Percentiles rank a stretch among this genome's conserved stretches.
phyloP scores from a whole-genome alignment of 164 flowering plant genomes.

The Amborella trichopoda region DNA sequence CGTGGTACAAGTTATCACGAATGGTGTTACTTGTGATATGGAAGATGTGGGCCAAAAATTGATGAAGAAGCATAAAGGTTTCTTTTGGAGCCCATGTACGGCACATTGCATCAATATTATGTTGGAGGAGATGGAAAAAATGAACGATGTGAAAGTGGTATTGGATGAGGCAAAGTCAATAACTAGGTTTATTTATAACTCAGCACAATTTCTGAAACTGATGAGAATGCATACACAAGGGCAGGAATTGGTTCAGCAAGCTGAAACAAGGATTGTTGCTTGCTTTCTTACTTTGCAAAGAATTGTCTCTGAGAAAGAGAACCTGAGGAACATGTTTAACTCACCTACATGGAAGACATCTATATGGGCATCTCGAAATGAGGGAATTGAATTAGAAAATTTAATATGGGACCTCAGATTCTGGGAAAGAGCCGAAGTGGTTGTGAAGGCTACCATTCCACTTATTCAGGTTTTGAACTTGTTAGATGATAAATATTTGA shows the following conservation, averaged over 20 bases:
- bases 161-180: constrained; percentile 33
- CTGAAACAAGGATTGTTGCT: constrained; percentile 17
- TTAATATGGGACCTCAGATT: constrained; percentile 28
- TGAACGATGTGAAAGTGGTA: constrained; percentile 8
- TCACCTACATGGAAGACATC: constrained; percentile 36
- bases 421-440: constrained; percentile 32
- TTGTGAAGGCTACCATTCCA: constrained; percentile 36
- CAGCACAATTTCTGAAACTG: constrained; percentile 17
- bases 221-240: constrained; percentile 18
- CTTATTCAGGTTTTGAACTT: constrained; percentile 28
- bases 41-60: constrained; percentile 31
- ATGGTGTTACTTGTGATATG: constrained; percentile 22
- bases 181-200: constrained; percentile 32
- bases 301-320: constrained; percentile 24
- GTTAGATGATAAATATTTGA: constrained; percentile 21
- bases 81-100: constrained; percentile 51
- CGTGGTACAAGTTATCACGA: constrained; percentile 47
- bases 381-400: constrained; percentile 27
- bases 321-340: constrained; percentile 25
- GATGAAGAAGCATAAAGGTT: constrained; percentile 14
- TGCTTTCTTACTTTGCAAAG: constrained; percentile 38
- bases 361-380: constrained; percentile 19
- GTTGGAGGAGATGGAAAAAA: constrained; percentile 30
- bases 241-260: constrained; percentile 21
- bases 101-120: constrained; percentile 48